phyloP scores from a whole-genome alignment of 2,329 filamentous ascomycete genomes.

The Pseudofabraea citricarpa region DNA sequence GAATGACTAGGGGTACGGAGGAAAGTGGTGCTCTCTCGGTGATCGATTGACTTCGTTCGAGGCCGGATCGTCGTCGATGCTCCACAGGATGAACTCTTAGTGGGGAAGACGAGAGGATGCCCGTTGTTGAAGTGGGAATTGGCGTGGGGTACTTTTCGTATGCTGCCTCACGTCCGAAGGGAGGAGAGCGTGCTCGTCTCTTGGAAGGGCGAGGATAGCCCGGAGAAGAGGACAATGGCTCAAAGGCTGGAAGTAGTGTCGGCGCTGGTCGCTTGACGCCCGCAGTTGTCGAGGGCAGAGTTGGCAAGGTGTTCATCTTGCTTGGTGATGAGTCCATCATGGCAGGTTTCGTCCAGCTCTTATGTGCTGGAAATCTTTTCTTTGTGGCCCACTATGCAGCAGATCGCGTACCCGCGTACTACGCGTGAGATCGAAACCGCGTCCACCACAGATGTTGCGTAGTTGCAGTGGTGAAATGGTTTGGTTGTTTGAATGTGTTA shows the following conservation, averaged over 20 bases:
- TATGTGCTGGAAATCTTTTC: not conserved
- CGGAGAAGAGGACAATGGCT: slow-evolving; percentile 74
- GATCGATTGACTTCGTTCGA: slow-evolving; percentile 55
- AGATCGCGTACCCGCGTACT: slow-evolving; percentile 2
- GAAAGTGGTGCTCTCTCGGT: slow-evolving; percentile 77
- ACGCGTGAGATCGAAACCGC: too few relatives aligned
- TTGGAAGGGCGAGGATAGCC: slow-evolving; percentile 64
- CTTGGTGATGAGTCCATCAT: slow-evolving; percentile 31
- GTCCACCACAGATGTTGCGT: too few relatives aligned
- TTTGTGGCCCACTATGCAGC: not conserved
- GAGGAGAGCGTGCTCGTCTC: slow-evolving; percentile 52
- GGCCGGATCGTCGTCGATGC: slow-evolving; percentile 35
- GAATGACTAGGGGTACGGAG: slow-evolving; percentile 74
- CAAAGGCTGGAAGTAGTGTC: slow-evolving; percentile 72
- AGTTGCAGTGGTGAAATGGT: too few relatives aligned
- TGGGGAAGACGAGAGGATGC: slow-evolving; percentile 83
- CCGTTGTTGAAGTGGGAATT: slow-evolving; percentile 88
- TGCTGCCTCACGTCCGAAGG: slow-evolving; percentile 28
- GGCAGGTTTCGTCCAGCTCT: slow-evolving; percentile 31
- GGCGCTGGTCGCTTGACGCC: slow-evolving; percentile 59
- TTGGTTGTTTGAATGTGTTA: too few relatives aligned
- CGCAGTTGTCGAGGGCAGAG: slow-evolving; percentile 25
- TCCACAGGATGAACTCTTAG: slow-evolving; percentile 43
- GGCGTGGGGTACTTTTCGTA: slow-evolving; percentile 79
- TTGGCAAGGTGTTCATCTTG: slow-evolving; percentile 24